A percentile compares a stretch with the other conserved stretches of the same genome.
These are phyloP conservation scores for Austroboletus rostrupii DNA, from an alignment of 1,284 basidiomycete species.

Conservation along the genomic window DNA sequence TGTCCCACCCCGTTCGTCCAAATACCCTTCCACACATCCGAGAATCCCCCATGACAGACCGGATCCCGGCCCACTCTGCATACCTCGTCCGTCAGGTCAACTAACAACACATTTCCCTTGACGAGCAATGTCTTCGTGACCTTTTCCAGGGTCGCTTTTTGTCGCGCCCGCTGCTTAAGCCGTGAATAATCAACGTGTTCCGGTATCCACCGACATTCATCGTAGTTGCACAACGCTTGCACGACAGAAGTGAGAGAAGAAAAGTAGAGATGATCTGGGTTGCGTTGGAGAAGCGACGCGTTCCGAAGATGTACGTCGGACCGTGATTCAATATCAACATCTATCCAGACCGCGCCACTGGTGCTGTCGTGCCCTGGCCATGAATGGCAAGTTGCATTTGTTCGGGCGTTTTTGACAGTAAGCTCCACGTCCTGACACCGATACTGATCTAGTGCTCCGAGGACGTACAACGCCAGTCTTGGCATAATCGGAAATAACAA, in stretches of 20 bases:
- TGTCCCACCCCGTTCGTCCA: constrained; percentile 46
- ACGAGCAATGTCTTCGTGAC: constrained; percentile 55
- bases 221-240: constrained; percentile 48
- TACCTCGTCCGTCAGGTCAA: constrained; percentile 54
- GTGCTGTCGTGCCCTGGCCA: background rate
- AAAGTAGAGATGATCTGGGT: constrained; percentile 46
- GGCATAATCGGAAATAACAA: constrained; percentile 53
- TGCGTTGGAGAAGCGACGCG: constrained; percentile 49
- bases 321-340: constrained; percentile 46
- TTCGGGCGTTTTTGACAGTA: background rate
- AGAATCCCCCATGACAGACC: constrained; percentile 49
- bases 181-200: constrained; percentile 49
- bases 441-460: constrained; percentile 27
- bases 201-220: constrained; percentile 47
- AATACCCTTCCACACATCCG: constrained; percentile 55
- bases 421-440: constrained; percentile 3
- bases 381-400: background rate
- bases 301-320: constrained; percentile 53
- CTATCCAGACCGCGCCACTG: constrained; percentile 28
- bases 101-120: constrained; percentile 43
- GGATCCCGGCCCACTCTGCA: constrained; percentile 34
- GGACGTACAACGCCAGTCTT: constrained; percentile 47
- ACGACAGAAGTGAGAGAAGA: constrained; percentile 47
- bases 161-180: constrained; percentile 49
- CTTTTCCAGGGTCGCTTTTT: constrained; percentile 48